Conservation (phyloP, 176 grass and related monocot genomes). For the Ensete glaucum region DNA sequence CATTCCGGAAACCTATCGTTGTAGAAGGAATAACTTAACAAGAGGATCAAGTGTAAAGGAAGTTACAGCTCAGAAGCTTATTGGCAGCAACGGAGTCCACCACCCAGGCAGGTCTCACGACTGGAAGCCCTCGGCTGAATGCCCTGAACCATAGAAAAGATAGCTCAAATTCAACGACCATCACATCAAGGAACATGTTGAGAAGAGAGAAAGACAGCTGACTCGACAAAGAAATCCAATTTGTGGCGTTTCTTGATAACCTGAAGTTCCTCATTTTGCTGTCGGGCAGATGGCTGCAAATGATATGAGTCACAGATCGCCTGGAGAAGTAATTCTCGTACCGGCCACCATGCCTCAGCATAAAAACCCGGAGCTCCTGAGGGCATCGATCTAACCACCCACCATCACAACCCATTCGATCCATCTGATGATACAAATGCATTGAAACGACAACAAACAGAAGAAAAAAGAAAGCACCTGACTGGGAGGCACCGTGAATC, state of each 20-base stretch:
- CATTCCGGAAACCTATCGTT: not conserved
- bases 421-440: not conserved
- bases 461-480: constrained; percentile 19
- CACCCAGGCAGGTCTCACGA: constrained; percentile 84
- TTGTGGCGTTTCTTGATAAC: constrained; percentile 17
- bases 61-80: constrained; percentile 67
- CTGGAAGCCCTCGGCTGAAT: constrained; percentile 71
- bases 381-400: not conserved
- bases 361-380: constrained; percentile 75
- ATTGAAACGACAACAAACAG: not conserved
- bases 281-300: constrained; percentile 64
- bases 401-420: not conserved
- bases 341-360: constrained; percentile 78
- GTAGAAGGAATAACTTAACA: not conserved
- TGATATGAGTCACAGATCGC: constrained; percentile 67
- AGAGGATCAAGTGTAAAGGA: not conserved
- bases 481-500: constrained; percentile 33
- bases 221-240: too few relatives aligned
- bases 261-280: constrained; percentile 83
- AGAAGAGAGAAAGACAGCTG: not conserved
- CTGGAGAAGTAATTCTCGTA: constrained; percentile 88
- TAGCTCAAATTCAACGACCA: too few relatives aligned
- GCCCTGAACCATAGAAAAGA: constrained; percentile 38
- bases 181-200: not conserved
- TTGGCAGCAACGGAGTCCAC: constrained; percentile 67